Evolutionary conservation across 106 monocot species (phyloP).

Genomic region (Dioscorea zingiberensis): DNA sequence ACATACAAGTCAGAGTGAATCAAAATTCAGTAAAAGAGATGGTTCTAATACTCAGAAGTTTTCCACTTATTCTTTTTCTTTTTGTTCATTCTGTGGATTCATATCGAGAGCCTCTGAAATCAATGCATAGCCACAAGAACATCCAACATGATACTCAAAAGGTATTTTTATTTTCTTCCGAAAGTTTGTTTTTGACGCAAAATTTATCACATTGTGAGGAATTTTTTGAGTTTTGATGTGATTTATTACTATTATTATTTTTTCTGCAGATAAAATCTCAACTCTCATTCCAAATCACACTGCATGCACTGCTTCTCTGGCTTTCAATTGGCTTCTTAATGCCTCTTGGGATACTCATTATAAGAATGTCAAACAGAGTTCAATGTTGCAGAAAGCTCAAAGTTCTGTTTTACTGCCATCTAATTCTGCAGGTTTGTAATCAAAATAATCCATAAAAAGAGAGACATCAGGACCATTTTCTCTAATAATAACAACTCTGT

Average conservation of each 20-base stretch:
- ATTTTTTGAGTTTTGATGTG: no score
- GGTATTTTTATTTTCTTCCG: not conserved
- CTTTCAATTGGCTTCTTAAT: slow-evolving; percentile 60
- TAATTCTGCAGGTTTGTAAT: slow-evolving; percentile 46
- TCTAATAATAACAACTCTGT: no score
- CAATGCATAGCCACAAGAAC: not conserved
- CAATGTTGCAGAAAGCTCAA: slow-evolving; percentile 22
- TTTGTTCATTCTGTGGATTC: not conserved
- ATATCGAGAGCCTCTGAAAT: not conserved
- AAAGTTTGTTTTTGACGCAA: not conserved
- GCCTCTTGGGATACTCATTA: slow-evolving; percentile 60
- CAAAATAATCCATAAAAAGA: no score
- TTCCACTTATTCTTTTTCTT: not conserved
- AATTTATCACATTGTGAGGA: not conserved
- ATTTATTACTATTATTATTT: not conserved
- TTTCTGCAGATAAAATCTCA: slow-evolving; percentile 39
- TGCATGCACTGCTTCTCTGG: slow-evolving; percentile 77
- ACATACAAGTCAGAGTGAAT: no score
- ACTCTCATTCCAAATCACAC: slow-evolving; percentile 37
- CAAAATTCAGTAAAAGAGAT: no score
- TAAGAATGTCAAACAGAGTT: slow-evolving; percentile 37
- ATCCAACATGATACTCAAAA: not conserved
- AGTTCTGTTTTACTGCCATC: slow-evolving; percentile 55
- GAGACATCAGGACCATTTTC: no score
- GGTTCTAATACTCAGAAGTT: no score